phyloP scores from a whole-genome alignment of 1,284 basidiomycete species.

The Apiotrichum akiyoshidainum region DNA sequence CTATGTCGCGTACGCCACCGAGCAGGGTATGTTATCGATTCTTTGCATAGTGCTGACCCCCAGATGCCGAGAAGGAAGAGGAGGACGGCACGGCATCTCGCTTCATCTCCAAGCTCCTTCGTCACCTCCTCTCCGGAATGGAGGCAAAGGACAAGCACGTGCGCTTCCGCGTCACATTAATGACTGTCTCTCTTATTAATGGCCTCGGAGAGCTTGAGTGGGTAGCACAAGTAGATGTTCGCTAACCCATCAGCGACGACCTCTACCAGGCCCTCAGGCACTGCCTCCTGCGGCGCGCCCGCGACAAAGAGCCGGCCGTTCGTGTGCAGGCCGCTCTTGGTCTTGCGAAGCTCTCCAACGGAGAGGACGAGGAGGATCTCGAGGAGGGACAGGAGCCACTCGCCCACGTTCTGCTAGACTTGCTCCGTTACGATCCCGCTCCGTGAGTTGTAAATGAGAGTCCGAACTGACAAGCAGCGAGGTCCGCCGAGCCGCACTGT shows the following conservation, averaged over 20 bases:
- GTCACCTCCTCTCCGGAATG: constrained; percentile 78
- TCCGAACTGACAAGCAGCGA: constrained; percentile 58
- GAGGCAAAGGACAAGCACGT: constrained; percentile 85
- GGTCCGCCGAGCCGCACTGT: constrained; percentile 80
- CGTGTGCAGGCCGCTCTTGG: constrained; percentile 82
- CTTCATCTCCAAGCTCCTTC: constrained; percentile 69
- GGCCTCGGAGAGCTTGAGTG: constrained; percentile 81
- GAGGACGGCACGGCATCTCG: constrained; percentile 69
- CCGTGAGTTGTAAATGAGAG: constrained; percentile 58
- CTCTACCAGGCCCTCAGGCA: constrained; percentile 67
- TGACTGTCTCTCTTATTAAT: constrained; percentile 75
- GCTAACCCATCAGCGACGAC: constrained; percentile 63
- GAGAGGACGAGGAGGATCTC: constrained; percentile 67
- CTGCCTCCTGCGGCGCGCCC: constrained; percentile 70
- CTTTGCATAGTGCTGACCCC: no score
- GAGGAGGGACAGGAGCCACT: constrained; percentile 64
- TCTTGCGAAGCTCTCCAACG: constrained; percentile 75
- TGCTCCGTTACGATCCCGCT: constrained; percentile 71
- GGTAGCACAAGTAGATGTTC: constrained; percentile 35
- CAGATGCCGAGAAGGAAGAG: constrained; percentile 60
- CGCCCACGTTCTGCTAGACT: constrained; percentile 67
- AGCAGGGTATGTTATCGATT: constrained; percentile 62
- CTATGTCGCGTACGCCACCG: constrained; percentile 74
- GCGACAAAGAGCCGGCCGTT: constrained; percentile 80
- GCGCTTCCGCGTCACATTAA: constrained; percentile 72